These are phyloP conservation scores for Penicillium sp. DNA, from an alignment of 2,329 filamentous ascomycete genomes.

Conservation along the genomic window DNA sequence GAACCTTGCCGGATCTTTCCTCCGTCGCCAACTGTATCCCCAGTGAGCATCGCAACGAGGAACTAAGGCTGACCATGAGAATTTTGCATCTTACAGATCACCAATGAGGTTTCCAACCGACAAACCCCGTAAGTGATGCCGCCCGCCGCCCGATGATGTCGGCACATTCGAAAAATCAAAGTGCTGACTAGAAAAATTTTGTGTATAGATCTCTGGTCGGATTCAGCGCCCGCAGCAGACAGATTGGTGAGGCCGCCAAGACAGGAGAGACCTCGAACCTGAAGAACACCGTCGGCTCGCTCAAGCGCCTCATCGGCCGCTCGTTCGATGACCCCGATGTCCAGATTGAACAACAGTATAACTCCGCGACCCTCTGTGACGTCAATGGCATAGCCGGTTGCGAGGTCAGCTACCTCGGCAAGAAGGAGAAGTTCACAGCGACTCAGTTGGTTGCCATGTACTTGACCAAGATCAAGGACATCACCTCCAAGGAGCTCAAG, in stretches of 20 bases:
- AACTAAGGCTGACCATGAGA: slow-evolving; percentile 9
- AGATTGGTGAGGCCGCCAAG: slow-evolving; percentile 92
- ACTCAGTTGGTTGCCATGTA: slow-evolving; percentile 94
- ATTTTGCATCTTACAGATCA: slow-evolving; percentile 59
- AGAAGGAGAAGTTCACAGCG: slow-evolving; percentile 93
- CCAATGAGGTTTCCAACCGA: slow-evolving; percentile 98
- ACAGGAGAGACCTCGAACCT: slow-evolving; percentile 99
- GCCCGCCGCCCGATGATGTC: slow-evolving; percentile 11
- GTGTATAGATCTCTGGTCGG: slow-evolving; percentile 74
- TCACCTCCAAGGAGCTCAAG: slow-evolving; percentile 79
- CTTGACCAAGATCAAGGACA: slow-evolving; percentile 88
- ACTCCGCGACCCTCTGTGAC: slow-evolving; percentile 80
- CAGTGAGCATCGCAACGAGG: neutral
- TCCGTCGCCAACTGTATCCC: neutral
- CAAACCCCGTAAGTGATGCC: slow-evolving; percentile 80
- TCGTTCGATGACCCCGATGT: slow-evolving; percentile 85
- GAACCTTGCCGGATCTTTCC: slow-evolving; percentile 8
- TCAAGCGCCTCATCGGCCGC: slow-evolving; percentile 90
- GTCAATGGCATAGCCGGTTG: slow-evolving; percentile 91
- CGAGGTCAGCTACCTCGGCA: slow-evolving; percentile 86
- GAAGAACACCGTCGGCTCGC: slow-evolving; percentile 92
- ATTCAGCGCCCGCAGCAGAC: slow-evolving; percentile 89
- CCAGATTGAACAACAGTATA: slow-evolving; percentile 84
- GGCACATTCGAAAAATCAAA: slow-evolving; percentile 8
- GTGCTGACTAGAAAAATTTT: slow-evolving; percentile 17